These are phyloP conservation scores for Lactarius vividus DNA, from an alignment of 768 basidiomycete genomes.

Conservation along the genomic window DNA sequence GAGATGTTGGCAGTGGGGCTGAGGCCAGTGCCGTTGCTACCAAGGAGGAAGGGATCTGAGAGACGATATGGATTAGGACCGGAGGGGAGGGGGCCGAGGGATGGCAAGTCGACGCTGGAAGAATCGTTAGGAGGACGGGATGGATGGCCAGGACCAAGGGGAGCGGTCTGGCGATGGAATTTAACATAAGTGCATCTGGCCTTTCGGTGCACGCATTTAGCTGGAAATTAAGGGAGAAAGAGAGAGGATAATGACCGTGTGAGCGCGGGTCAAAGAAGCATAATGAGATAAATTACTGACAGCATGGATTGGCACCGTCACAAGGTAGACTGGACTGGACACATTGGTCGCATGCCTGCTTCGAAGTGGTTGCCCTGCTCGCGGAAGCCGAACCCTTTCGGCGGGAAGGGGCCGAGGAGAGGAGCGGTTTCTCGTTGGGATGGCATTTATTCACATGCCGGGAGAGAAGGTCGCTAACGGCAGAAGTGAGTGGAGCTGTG, in stretches of 20 bases:
- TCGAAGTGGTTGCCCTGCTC: constrained; percentile 72
- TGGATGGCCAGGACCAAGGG: constrained; percentile 68
- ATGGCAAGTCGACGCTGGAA: constrained; percentile 11
- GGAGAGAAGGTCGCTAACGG: constrained; percentile 72
- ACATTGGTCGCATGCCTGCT: constrained; percentile 85
- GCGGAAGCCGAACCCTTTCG: constrained; percentile 66
- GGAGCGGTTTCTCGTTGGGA: constrained; percentile 62
- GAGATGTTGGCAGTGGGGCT: constrained; percentile 10
- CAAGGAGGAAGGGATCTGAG: constrained; percentile 25
- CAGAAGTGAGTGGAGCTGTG: constrained; percentile 3
- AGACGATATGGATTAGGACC: constrained; percentile 20
- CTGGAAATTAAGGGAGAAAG: constrained; percentile 37
- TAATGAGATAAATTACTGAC: constrained; percentile 41
- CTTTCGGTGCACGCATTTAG: constrained; percentile 72
- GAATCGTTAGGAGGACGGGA: constrained; percentile 25
- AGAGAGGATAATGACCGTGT: constrained; percentile 9
- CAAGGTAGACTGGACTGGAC: constrained; percentile 72
- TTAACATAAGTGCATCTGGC: constrained; percentile 77
- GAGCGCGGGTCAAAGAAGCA: constrained; percentile 10
- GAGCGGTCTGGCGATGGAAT: constrained; percentile 79
- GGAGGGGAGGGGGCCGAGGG: constrained; percentile 17
- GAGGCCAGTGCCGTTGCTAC: background rate
- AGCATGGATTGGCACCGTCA: constrained; percentile 76
- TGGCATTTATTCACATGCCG: constrained; percentile 89
- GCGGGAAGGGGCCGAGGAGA: constrained; percentile 43